Conservation (phyloP, 192 early-diverging fungal species). For the Phycomyces blakesleeanus region DNA sequence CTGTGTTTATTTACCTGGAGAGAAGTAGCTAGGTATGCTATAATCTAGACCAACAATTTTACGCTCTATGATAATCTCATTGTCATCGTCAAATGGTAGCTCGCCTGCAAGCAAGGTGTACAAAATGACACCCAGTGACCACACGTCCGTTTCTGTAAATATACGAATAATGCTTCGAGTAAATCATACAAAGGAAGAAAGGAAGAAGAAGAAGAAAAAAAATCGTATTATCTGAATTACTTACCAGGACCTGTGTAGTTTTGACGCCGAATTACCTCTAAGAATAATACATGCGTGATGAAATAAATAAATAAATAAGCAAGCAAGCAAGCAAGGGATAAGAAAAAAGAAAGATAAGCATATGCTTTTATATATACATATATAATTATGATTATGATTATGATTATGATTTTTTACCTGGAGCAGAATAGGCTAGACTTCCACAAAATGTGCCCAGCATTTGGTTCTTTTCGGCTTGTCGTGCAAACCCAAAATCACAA, state of each 20-base stretch:
- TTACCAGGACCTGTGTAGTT: conserved; percentile 75
- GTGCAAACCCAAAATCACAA: conserved; percentile 67
- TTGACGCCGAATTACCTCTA: conserved; percentile 72
- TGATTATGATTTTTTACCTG: conserved; percentile 42
- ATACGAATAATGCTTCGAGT: too few relatives aligned
- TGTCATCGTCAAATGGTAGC: conserved; percentile 80
- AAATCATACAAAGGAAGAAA: too few relatives aligned
- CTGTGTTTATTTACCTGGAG: conserved; percentile 44
- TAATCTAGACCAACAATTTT: conserved; percentile 74
- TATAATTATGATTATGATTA: neutral
- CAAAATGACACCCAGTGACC: conserved; percentile 90
- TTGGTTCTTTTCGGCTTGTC: conserved; percentile 55
- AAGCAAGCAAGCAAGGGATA: neutral
- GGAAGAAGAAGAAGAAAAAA: too few relatives aligned
- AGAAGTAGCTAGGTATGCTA: conserved; percentile 60
- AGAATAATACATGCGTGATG: too few relatives aligned
- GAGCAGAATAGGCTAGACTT: conserved; percentile 72
- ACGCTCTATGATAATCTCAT: conserved; percentile 59
- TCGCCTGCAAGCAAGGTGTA: conserved; percentile 83
- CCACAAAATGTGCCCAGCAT: conserved; percentile 62
- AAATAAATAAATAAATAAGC: too few relatives aligned
- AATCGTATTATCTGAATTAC: neutral
- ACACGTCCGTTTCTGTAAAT: conserved; percentile 75
- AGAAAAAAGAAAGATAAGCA: conserved; percentile 13
- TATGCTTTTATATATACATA: neutral